These are phyloP conservation scores for Penicillium hordei DNA, from an alignment of 2,329 filamentous ascomycete species.

Conservation along the genomic window DNA sequence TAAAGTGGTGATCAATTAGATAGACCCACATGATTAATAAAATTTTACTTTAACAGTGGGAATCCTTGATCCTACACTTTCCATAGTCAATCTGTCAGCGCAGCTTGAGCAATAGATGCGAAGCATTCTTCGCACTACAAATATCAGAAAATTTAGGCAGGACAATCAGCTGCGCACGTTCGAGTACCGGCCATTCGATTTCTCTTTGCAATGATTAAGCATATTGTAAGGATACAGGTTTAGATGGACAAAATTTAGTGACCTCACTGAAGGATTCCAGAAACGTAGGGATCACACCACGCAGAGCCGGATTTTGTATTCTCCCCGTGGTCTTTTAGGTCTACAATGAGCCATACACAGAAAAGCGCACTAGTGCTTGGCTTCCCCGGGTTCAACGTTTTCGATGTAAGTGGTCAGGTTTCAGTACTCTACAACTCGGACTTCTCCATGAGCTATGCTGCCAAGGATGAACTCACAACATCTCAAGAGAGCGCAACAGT, in stretches of 20 bases:
- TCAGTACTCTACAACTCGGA: not conserved
- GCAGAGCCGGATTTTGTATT: not conserved
- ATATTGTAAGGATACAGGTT: too few species aligned
- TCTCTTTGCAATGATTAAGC: not conserved
- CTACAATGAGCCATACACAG: not conserved
- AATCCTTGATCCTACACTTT: too few species aligned
- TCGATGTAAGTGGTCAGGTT: not conserved
- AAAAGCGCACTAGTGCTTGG: not conserved
- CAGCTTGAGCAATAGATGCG: not conserved
- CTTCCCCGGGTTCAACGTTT: not conserved
- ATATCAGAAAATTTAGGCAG: too few species aligned
- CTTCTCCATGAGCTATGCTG: not conserved
- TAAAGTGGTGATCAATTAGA: not conserved
- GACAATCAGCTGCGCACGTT: too few species aligned
- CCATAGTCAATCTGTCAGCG: too few species aligned
- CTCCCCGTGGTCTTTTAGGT: not conserved
- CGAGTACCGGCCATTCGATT: not conserved
- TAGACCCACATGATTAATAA: too few species aligned
- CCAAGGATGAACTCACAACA: constrained; percentile 1
- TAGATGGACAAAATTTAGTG: not conserved
- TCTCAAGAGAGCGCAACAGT: not conserved
- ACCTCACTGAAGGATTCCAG: not conserved
- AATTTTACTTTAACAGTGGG: too few species aligned
- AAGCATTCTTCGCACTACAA: not conserved
- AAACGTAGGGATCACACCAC: not conserved